Conservation (phyloP, 169 alveolate genomes). For the Ichthyophthirius multifiliis region DNA sequence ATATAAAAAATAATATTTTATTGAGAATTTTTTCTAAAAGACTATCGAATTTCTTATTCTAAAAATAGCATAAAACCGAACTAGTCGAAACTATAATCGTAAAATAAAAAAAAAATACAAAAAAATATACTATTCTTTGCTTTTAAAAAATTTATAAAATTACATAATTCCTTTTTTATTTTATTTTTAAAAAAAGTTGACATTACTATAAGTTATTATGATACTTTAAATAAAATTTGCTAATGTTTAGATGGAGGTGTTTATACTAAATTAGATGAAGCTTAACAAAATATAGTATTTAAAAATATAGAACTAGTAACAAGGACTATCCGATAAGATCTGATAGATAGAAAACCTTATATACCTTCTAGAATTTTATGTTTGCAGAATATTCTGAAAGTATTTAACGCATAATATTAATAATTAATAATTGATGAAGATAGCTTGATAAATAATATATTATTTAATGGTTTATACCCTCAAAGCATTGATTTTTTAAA, state of each 20-base stretch:
- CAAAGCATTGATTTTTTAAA: slow-evolving; percentile 22
- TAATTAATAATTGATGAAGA: slow-evolving; percentile 27
- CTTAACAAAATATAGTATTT: slow-evolving; percentile 2
- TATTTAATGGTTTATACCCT: slow-evolving; percentile 38
- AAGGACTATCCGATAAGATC: background rate
- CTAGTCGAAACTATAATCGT: background rate
- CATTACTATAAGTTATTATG: background rate
- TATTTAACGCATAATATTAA: background rate
- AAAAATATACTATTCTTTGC: background rate
- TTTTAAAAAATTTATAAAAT: background rate
- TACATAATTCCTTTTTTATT: background rate
- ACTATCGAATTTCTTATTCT: no score
- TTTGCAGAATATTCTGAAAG: slow-evolving; percentile 7
- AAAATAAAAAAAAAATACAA: background rate
- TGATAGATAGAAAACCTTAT: background rate
- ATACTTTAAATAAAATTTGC: background rate
- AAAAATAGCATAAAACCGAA: no score
- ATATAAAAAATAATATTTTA: background rate
- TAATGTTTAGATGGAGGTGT: background rate
- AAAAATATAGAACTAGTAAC: background rate
- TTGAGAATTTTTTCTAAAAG: slow-evolving; percentile 11
- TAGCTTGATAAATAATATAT: slow-evolving; percentile 14
- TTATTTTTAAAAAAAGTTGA: background rate
- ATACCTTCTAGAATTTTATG: background rate
- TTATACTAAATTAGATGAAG: slow-evolving; percentile 5